Percentiles rank a stretch among this genome's conserved stretches.
These are phyloP conservation scores for Plasmodium vivax DNA, from an alignment of 169 alveolate species.

Conservation along the genomic window DNA sequence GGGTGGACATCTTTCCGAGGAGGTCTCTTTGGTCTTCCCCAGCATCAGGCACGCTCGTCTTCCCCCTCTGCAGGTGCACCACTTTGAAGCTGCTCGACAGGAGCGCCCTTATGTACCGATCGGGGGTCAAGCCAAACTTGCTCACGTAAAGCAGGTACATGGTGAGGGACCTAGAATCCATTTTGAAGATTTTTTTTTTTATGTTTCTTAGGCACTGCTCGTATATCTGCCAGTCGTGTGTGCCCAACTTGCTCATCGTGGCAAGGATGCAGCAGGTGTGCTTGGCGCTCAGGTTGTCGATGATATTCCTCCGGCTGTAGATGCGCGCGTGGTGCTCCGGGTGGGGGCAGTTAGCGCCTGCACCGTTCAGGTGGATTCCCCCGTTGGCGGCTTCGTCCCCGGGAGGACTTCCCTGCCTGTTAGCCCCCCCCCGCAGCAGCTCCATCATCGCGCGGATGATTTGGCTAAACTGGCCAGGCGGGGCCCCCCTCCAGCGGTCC, in stretches of 20 bases:
- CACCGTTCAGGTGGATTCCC: too few relatives aligned
- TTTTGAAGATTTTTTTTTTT: constrained; percentile 46
- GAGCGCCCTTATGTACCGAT: constrained; percentile 19
- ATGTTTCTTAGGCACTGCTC: constrained; percentile 36
- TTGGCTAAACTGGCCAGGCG: not conserved
- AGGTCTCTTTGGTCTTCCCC: not conserved
- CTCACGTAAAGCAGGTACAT: constrained; percentile 61
- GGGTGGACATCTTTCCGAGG: constrained; percentile 5
- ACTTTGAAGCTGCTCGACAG: constrained; percentile 17
- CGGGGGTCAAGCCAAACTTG: constrained; percentile 29
- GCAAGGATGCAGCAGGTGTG: constrained; percentile 40
- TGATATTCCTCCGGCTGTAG: constrained; percentile 7
- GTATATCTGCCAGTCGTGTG: constrained; percentile 35
- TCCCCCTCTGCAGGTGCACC: not conserved
- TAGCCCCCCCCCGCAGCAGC: not conserved
- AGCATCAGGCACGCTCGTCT: not conserved
- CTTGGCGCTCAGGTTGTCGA: constrained; percentile 27
- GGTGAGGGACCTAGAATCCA: constrained; percentile 25
- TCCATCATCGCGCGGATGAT: not conserved
- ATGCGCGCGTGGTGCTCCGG: not conserved
- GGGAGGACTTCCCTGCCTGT: not conserved
- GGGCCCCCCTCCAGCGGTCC: not conserved
- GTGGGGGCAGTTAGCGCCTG: not conserved
- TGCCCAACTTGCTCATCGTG: constrained; percentile 17
- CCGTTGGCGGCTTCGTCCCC: not conserved